Evolutionary conservation across 495 filamentous ascomycete genomes (phyloP), one percentile per base, ranked within the genome.

Genomic region (Tuber calosporum): DNA sequence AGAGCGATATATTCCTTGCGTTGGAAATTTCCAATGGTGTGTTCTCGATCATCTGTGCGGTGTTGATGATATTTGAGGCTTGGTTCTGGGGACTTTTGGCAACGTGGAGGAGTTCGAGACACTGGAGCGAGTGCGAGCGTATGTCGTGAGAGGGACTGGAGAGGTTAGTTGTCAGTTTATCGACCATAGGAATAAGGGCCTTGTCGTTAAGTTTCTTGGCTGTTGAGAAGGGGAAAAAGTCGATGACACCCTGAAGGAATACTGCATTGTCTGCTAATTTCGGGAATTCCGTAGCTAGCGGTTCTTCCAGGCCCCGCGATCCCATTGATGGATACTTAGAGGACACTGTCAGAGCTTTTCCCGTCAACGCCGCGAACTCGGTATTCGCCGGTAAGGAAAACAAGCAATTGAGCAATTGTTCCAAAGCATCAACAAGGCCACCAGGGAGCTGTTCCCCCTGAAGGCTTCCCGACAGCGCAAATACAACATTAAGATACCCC

Each of bases 11-110:
- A 2, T 88, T 86, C 26, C 95, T 87, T 58, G 87, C 86, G 41
- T 90, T 93, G 70, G 95, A 88, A 5, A 97, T 81, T 71, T 88
- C 88, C 34, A 96, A 81, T 6, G 90, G 88, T n/a, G 88, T 90
- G 68, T 92, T 85, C 81, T 98, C 94, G 36, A 93, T 87, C 72
- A 91, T 87, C 11, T 92, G 82, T 19, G 89, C 88, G 17, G 85
- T 77, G 6, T 82, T 80, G 38, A 90, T 80, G 8, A 85, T 81
- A 2, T 83, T 83, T 22, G 83, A 77, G 40, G 85, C 81, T 43
- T 86, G 81, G 22, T 83, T 81, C 34, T 81, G 74, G 2, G 73
- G 72, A n/a, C 70, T 68, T 38, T 40, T 73, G 38, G 73, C 30
- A 73, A 73, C 67, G 82, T 81, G 83, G 58, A 85, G 81, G n/a